A percentile compares a stretch with the other conserved stretches of the same genome.
Conservation (phyloP, 495 filamentous ascomycete species). For the Collariella sp. region DNA sequence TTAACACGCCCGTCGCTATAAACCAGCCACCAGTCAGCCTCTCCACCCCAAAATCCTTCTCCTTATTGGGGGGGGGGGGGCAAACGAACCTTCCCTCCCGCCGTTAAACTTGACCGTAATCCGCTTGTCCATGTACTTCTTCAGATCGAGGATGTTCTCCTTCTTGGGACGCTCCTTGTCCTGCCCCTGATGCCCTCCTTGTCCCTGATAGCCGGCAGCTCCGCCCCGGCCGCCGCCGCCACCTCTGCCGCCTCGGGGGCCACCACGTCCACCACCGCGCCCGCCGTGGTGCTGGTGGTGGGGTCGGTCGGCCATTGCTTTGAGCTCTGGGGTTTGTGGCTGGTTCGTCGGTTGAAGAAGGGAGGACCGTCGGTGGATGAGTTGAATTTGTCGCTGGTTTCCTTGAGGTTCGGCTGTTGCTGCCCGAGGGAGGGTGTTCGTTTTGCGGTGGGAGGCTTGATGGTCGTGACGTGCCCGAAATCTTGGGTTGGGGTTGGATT, state of each 20-base stretch:
- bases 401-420: too few relatives aligned
- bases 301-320: constrained; percentile 49
- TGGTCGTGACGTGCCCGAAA: too few relatives aligned
- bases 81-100: constrained; percentile 73
- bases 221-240: constrained; percentile 40
- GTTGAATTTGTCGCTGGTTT: too few relatives aligned
- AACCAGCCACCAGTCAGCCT: neutral
- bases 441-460: too few relatives aligned
- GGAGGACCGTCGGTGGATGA: neutral
- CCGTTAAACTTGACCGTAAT: constrained; percentile 95
- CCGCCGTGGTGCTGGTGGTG: constrained; percentile 30
- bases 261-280: constrained; percentile 4
- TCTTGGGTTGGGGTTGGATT: too few relatives aligned
- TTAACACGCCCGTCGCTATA: constrained; percentile 75
- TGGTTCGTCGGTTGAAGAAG: neutral
- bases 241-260: constrained; percentile 37
- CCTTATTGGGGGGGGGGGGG: neutral
- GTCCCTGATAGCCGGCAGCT: constrained; percentile 32
- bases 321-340: neutral
- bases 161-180: constrained; percentile 72
- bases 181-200: constrained; percentile 24
- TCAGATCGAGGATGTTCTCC: constrained; percentile 92
- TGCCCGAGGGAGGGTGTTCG: too few relatives aligned
- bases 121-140: constrained; percentile 92
- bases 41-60: neutral